phyloP scores from a whole-genome alignment of 306 rosid species.

The Abrus precatorius region DNA sequence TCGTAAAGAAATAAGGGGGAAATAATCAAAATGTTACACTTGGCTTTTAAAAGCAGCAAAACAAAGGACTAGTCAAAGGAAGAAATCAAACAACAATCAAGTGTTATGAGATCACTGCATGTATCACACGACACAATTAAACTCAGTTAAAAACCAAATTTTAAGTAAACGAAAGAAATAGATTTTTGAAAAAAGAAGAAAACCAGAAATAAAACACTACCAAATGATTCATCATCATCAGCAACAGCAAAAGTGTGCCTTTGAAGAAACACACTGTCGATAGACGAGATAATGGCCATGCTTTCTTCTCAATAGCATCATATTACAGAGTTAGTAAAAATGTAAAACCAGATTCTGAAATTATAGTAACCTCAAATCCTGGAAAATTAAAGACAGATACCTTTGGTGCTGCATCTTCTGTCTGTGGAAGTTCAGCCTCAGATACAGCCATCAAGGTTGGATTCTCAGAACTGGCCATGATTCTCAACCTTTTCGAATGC shows the following conservation, averaged over 20 bases:
- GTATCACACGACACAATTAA: too few species aligned
- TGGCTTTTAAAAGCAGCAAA: background rate
- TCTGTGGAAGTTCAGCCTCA: background rate
- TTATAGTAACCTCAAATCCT: background rate
- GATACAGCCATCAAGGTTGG: background rate
- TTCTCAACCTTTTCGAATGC: conserved; percentile 40
- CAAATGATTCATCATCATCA: background rate
- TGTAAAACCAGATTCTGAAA: conserved; percentile 10
- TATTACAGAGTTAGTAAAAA: background rate
- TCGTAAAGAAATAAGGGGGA: background rate
- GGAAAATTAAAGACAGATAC: conserved; percentile 28
- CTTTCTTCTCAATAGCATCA: conserved; percentile 10
- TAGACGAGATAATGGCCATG: background rate
- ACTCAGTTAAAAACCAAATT: too few species aligned
- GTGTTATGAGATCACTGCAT: too few species aligned
- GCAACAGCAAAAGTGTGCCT: conserved; percentile 16
- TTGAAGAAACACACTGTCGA: conserved; percentile 6
- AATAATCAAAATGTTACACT: background rate
- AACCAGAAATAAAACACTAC: background rate
- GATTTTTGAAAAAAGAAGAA: background rate
- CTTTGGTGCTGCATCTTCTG: conserved; percentile 8
- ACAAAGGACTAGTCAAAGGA: background rate
- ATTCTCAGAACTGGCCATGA: background rate
- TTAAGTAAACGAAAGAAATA: too few species aligned
- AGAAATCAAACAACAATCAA: background rate